Evolutionary conservation across 192 early-diverging fungal genomes (phyloP), one percentile per base, ranked within the genome.

Genomic region (Coemansia aciculifera): DNA sequence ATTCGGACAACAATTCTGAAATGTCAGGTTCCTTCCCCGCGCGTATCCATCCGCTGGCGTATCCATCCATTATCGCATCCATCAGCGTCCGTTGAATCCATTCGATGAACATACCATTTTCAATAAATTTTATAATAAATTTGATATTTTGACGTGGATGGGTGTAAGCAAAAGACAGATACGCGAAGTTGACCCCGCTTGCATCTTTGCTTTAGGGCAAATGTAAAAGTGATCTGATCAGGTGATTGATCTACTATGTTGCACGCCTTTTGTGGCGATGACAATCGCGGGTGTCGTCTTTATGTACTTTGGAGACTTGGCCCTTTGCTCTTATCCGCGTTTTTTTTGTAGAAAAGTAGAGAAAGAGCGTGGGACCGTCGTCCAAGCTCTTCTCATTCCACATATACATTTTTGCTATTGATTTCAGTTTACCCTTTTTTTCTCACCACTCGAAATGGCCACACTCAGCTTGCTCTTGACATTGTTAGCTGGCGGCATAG

Each of bases 381-480:
- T 15, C 46, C 15, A 42, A 49, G 9, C 12, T 19, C 13, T 32
- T 19, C 27, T 65, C 51, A 32, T 39, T 63, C 13, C 24, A 31
- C 48, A 34, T n/a, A 36, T 52, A 29, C 52, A 29, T 66, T 39
- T 56, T 56, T 32, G 39, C 13, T 52, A 52, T 49, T 49, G 8
- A 8, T 19, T 10, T 31, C n/a, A 32, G 5, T 32, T 15, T 21
- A 10, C 32, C 1, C n/a, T 36, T 37, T 10, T 7, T 27, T 10
- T 56, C 15, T 7, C 15, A 59, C 17, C 8, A 10, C 11, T 19
- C 57, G 17, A n/a, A 54, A 59, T 63, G 62, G 42, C 62, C 44
- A 67, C 42, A 6, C 17, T 71, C 10, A 49, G 62, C 27, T 29
- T 67, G n/a, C 3, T 71, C 13, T 13, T 69, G 48, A 40, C 64